Evolutionary conservation across 2,329 filamentous ascomycete species (phyloP), one percentile per base, ranked within the genome.

Genomic region (Aspergillus puulaauensis): DNA sequence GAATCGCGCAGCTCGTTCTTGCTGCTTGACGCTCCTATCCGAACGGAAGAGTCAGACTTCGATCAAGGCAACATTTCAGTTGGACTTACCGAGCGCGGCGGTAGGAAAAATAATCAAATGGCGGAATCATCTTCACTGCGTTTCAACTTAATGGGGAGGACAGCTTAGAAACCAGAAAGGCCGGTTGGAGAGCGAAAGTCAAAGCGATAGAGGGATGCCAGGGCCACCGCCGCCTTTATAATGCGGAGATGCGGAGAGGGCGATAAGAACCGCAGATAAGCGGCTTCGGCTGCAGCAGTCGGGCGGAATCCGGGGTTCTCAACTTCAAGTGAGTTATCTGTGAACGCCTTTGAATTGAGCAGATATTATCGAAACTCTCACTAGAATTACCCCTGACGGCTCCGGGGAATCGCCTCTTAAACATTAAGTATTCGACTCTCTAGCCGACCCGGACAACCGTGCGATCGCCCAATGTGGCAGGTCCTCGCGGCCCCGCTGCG

Each of bases 11-110:
- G 82, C 79, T 41, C 93, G 88, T 73, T 96, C 86, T 60, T 85
- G 76, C 77, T 95, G 90, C 79, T 97, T 97, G 73, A 85, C 83
- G 66, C 86, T 82, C 78, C 91, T 96, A 68, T 62, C 19, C 23
- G 53, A 47, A 14, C 45, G 59, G 19, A 52, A 41, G 8, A 8
- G 17, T 40, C 41, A 39, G 31, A 12, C 11, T 14, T 12, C 19
- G 21, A 24, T 15, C n/a, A 33, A 21, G 8, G 8, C 27, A 31
- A n/a, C 31, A 52, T 21, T 3, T 37, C 27, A 17, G 21, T 33
- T 14, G 5, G 15, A 52, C 82, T 71, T 78, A 91, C 90, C 89
- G 90, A 73, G 88, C 87, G 60, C 82, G 82, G 65, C 82, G 83
- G 73, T 92, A 89, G 68, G 89, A 84, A 65, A 91, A 80, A 69